Percentiles rank a stretch among this genome's conserved stretches.
phyloP scores from a whole-genome alignment of 345 rosid species.

The Citrus medica region DNA sequence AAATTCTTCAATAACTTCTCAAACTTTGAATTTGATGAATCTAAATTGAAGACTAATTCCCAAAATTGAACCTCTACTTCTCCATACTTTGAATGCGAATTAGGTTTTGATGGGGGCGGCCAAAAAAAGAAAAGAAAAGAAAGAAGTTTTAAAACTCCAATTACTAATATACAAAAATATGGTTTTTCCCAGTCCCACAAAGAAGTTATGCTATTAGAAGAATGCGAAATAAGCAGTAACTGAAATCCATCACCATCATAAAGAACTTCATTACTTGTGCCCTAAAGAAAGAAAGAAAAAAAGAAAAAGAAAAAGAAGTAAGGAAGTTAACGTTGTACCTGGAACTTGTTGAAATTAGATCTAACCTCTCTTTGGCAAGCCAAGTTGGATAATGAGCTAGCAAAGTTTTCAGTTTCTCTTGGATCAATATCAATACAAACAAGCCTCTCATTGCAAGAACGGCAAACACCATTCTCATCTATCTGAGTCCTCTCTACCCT shows the following conservation, averaged over 20 bases:
- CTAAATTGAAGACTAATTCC: not conserved
- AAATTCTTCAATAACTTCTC: not conserved
- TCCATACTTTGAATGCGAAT: not conserved
- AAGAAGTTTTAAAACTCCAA: not conserved
- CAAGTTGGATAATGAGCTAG: conserved; percentile 58
- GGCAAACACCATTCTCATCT: conserved; percentile 67
- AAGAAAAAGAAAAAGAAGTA: not conserved
- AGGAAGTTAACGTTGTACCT: conserved; percentile 36
- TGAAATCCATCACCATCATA: not conserved
- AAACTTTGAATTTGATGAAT: not conserved
- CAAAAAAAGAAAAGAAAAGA: too few species aligned
- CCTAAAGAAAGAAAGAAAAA: not conserved
- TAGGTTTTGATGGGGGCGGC: too few species aligned
- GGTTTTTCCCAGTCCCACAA: not conserved
- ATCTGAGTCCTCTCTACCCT: conserved; percentile 61
- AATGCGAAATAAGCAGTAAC: not conserved
- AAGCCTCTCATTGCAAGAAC: conserved; percentile 74
- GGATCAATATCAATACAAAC: conserved; percentile 94
- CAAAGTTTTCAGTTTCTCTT: conserved; percentile 68
- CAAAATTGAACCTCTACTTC: not conserved
- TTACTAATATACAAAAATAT: not conserved
- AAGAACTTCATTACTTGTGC: not conserved
- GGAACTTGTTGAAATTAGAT: conserved; percentile 53
- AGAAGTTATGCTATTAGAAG: conserved; percentile 3
- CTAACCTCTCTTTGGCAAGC: conserved; percentile 65